Evolutionary conservation across 139 green algal genomes (phyloP), one percentile per base, ranked within the genome.

Genomic region (Closterium sp.): DNA sequence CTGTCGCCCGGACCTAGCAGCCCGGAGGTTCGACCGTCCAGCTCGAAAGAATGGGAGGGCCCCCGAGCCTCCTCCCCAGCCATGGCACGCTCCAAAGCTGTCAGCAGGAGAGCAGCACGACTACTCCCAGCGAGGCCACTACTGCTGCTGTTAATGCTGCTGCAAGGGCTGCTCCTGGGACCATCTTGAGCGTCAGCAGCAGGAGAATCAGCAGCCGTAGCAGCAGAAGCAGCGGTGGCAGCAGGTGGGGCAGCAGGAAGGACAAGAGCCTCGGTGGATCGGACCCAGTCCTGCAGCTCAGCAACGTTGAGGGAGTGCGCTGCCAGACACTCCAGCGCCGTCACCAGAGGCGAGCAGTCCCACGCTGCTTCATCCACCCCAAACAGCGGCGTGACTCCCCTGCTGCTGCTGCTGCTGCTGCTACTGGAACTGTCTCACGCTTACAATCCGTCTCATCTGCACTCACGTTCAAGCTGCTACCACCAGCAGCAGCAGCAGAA

Each of bases 1-100:
- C 86, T 91, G 29, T 94, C 92, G 86, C 92, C 92, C 10, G 92
- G 73, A 30, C 92, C 92, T n/a, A 94, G 90, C 32, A 94, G 92
- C n/a, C 92, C 92, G n/a, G 92, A 94, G 92, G 29, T 94, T 87
- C 93, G 90, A 31, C 92, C 92, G 90, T 94, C 92, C 19, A 94
- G 62, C 89, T 94, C 92, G 38, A 94, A 94, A 9, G 92, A 94
- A 84, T 45, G 22, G 31, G 31, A 28, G 4, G 92, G 92, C 17
- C 70, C 87, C 19, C 62, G 34, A 27, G 42, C 86, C 38, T 94
- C 90, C 73, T 94, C 92, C 34, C 27, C 42, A 22, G 28, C 86
- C n/a, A 94, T 87, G 22, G 92, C 86, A 30, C 50, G 31, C 86
- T 94, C 90, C 38, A 94, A 24, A 29, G 87, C 28, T n/a, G 87